Evolutionary conservation across 352 stramenopile species (phyloP).

Genomic region (Thalassiosira mediterranea): DNA sequence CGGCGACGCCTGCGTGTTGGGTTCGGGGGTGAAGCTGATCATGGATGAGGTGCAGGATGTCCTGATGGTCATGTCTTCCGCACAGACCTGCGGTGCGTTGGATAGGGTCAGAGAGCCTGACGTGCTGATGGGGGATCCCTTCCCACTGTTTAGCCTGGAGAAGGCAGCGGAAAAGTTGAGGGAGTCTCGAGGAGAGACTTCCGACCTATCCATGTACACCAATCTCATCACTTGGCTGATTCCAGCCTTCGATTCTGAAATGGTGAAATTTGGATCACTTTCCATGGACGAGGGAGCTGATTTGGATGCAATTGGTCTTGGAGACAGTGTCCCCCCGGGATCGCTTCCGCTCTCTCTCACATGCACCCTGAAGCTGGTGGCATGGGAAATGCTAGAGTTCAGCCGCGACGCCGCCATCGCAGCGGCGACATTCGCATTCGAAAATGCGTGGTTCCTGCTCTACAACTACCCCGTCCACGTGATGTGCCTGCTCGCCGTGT

Average conservation of each 20-base stretch:
- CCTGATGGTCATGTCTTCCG: slow-evolving; percentile 31
- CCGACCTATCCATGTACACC: not conserved
- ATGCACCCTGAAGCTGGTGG: slow-evolving; percentile 26
- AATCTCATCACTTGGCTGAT: slow-evolving; percentile 30
- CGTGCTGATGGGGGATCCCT: slow-evolving; percentile 16
- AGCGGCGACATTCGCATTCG: not conserved
- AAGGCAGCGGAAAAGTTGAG: slow-evolving; percentile 26
- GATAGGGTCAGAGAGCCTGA: slow-evolving; percentile 3
- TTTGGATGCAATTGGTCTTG: slow-evolving; percentile 38
- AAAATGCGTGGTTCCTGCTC: slow-evolving; percentile 7
- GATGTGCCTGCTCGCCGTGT: slow-evolving; percentile 8
- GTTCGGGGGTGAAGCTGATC: slow-evolving; percentile 12
- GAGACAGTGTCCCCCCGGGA: slow-evolving; percentile 11
- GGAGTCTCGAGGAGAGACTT: slow-evolving; percentile 2
- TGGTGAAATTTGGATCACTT: slow-evolving; percentile 37
- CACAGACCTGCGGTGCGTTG: slow-evolving; percentile 25
- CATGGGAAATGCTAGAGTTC: slow-evolving; percentile 29
- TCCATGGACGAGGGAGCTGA: slow-evolving; percentile 6
- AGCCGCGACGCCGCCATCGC: not conserved
- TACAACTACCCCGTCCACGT: slow-evolving; percentile 15
- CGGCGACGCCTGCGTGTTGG: slow-evolving; percentile 20
- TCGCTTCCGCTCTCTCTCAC: slow-evolving; percentile 20
- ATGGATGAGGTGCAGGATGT: slow-evolving; percentile 16
- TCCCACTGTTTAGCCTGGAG: slow-evolving; percentile 43
- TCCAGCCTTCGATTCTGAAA: slow-evolving; percentile 30